These are phyloP conservation scores for Fusarium tricinctum DNA, from an alignment of 2,329 filamentous ascomycete genomes.

Conservation along the genomic window DNA sequence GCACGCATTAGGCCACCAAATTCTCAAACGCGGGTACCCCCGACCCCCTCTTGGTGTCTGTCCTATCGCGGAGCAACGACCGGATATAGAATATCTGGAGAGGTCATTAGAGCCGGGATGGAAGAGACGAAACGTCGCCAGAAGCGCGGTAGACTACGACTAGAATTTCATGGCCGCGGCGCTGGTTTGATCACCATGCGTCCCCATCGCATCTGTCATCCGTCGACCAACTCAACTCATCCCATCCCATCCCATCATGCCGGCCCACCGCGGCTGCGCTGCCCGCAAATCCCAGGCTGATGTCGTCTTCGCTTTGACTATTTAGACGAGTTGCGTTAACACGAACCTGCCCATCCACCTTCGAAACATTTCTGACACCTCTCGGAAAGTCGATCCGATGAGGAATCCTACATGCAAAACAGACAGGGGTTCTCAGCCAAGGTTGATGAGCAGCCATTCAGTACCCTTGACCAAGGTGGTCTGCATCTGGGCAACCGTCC, in stretches of 20 bases:
- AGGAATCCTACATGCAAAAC: slow-evolving; percentile 31
- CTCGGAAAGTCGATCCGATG: slow-evolving; percentile 41
- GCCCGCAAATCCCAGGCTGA: slow-evolving; percentile 26
- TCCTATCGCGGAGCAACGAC: slow-evolving; percentile 29
- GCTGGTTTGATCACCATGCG: slow-evolving; percentile 29
- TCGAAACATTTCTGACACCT: slow-evolving; percentile 42
- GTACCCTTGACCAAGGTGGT: slow-evolving; percentile 15
- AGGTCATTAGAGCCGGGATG: slow-evolving; percentile 34
- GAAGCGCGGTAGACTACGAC: slow-evolving; percentile 41
- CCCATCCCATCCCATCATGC: slow-evolving; percentile 20
- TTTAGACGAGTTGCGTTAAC: slow-evolving; percentile 23
- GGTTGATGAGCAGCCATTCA: slow-evolving; percentile 22
- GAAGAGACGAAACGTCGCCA: slow-evolving; percentile 44
- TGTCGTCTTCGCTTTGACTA: slow-evolving; percentile 6
- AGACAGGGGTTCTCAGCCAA: slow-evolving; percentile 31
- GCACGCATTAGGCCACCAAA: slow-evolving; percentile 34
- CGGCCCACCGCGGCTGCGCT: slow-evolving; percentile 28
- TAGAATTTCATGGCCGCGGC: slow-evolving; percentile 32
- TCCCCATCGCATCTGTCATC: background rate
- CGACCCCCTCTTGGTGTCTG: slow-evolving; percentile 17
- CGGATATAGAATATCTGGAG: slow-evolving; percentile 41
- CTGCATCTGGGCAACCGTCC: slow-evolving; percentile 27
- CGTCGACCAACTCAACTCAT: slow-evolving; percentile 6
- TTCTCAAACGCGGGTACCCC: slow-evolving; percentile 38
- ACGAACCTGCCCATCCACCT: slow-evolving; percentile 11